These are phyloP conservation scores for Aspergillus indologenus DNA, from an alignment of 495 filamentous ascomycete species.

Conservation along the genomic window DNA sequence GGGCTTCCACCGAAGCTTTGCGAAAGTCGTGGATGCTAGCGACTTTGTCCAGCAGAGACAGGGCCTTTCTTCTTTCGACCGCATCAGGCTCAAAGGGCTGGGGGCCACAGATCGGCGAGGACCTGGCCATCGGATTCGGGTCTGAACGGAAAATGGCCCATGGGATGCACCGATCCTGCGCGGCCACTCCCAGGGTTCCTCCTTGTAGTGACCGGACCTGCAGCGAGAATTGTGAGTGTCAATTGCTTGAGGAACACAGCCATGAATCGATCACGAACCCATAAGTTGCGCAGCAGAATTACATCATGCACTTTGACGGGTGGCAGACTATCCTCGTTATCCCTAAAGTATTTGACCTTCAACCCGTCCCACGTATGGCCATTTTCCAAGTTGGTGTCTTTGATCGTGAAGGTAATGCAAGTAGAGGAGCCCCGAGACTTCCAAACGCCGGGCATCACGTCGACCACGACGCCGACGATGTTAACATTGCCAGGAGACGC, in stretches of 20 bases:
- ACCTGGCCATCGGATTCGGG: slow-evolving; percentile 21
- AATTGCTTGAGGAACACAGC: background rate
- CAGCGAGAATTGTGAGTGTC: slow-evolving; percentile 2
- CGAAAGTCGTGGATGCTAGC: slow-evolving; percentile 16
- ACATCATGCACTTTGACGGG: slow-evolving; percentile 43
- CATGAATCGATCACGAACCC: slow-evolving; percentile 36
- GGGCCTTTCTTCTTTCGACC: slow-evolving; percentile 29
- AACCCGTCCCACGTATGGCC: slow-evolving; percentile 38
- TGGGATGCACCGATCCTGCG: slow-evolving; percentile 26
- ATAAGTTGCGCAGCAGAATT: slow-evolving; percentile 41
- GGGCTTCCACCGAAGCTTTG: slow-evolving; percentile 4
- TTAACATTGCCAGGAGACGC: slow-evolving; percentile 27
- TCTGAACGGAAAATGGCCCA: slow-evolving; percentile 41
- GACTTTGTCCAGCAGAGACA: slow-evolving; percentile 27
- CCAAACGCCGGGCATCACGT: slow-evolving; percentile 30
- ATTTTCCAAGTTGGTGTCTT: slow-evolving; percentile 37
- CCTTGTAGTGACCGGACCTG: slow-evolving; percentile 28
- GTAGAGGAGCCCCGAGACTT: slow-evolving; percentile 31
- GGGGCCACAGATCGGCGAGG: slow-evolving; percentile 32
- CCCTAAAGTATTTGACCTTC: slow-evolving; percentile 51
- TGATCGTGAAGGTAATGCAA: slow-evolving; percentile 49
- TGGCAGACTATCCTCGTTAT: slow-evolving; percentile 36
- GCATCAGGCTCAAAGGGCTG: slow-evolving; percentile 25
- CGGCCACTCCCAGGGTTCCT: slow-evolving; percentile 27
- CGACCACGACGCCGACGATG: slow-evolving; percentile 50